These are phyloP conservation scores for Hortaea werneckii DNA, from an alignment of 2,329 filamentous ascomycete species.

Conservation along the genomic window DNA sequence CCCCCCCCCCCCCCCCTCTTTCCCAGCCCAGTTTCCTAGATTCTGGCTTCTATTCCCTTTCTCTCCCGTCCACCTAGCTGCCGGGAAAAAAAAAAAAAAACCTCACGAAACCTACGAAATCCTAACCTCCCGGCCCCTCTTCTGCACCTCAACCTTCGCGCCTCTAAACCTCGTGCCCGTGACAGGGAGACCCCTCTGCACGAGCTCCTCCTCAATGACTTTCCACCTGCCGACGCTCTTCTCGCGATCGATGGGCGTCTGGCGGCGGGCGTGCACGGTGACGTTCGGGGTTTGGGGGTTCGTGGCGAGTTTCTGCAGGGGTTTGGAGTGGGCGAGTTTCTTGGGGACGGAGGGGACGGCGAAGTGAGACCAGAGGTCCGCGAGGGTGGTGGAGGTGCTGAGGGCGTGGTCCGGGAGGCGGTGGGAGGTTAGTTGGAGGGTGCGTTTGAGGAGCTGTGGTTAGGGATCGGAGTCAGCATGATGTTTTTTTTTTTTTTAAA, in stretches of 20 bases:
- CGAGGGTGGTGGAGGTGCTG: conserved; percentile 25
- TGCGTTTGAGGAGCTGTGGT: conserved; percentile 64
- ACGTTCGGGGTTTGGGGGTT: conserved; percentile 58
- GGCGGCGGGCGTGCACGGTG: conserved; percentile 50
- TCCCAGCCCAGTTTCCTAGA: too few species aligned
- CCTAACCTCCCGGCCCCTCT: not conserved
- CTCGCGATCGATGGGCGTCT: conserved; percentile 64
- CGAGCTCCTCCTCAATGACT: conserved; percentile 62
- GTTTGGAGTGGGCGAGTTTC: conserved; percentile 54
- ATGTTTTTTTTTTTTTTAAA: too few species aligned
- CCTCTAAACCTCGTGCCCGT: conserved; percentile 27
- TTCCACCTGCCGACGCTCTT: conserved; percentile 66
- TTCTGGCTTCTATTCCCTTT: too few species aligned
- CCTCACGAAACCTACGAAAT: not conserved
- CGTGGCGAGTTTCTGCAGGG: conserved; percentile 27
- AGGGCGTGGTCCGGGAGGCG: conserved; percentile 63
- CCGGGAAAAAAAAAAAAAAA: too few species aligned
- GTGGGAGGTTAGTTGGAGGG: conserved; percentile 71
- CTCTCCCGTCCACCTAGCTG: too few species aligned
- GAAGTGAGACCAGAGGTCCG: conserved; percentile 28
- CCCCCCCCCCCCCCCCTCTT: too few species aligned
- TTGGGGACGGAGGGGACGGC: conserved; percentile 31
- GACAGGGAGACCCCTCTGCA: conserved; percentile 50
- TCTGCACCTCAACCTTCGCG: not conserved
- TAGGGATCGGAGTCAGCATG: not conserved